Evolutionary conservation across 2,329 filamentous ascomycete genomes (phyloP).

Genomic region (Rhinocladiella mackenziei): DNA sequence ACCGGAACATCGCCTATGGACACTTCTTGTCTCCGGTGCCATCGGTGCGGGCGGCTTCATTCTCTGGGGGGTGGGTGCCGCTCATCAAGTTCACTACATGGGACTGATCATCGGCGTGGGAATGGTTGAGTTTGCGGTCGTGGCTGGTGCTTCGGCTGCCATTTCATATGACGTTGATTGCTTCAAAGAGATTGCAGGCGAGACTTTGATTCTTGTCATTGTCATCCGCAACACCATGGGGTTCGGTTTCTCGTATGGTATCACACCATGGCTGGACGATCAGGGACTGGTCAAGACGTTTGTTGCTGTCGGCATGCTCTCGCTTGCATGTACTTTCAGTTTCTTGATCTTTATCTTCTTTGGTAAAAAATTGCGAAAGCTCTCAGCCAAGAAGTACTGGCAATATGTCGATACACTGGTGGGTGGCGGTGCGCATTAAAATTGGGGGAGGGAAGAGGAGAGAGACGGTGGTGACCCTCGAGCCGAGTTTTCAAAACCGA

Average conservation of each 20-base stretch:
- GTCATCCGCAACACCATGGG: constrained; percentile 49
- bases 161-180: constrained; percentile 49
- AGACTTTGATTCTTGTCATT: constrained; percentile 50
- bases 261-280: constrained; percentile 7
- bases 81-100: constrained; percentile 47
- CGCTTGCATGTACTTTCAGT: not conserved
- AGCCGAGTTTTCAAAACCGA: too few relatives aligned
- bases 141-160: constrained; percentile 44
- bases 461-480: too few relatives aligned
- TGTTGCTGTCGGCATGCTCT: not conserved
- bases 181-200: constrained; percentile 48
- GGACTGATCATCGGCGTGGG: constrained; percentile 43
- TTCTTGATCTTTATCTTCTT: not conserved
- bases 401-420: not conserved
- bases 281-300: not conserved
- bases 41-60: constrained; percentile 35
- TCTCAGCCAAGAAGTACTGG: not conserved
- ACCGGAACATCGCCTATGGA: constrained; percentile 31
- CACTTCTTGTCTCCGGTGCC: constrained; percentile 35
- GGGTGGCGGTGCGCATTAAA: too few relatives aligned
- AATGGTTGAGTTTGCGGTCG: constrained; percentile 32
- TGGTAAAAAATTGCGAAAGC: not conserved
- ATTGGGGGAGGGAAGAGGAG: too few relatives aligned
- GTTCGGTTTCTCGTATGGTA: constrained; percentile 26
- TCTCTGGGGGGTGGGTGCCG: constrained; percentile 52